phyloP scores from a whole-genome alignment of 2,329 filamentous ascomycete genomes.

The Aspergillus novofumigatus region DNA sequence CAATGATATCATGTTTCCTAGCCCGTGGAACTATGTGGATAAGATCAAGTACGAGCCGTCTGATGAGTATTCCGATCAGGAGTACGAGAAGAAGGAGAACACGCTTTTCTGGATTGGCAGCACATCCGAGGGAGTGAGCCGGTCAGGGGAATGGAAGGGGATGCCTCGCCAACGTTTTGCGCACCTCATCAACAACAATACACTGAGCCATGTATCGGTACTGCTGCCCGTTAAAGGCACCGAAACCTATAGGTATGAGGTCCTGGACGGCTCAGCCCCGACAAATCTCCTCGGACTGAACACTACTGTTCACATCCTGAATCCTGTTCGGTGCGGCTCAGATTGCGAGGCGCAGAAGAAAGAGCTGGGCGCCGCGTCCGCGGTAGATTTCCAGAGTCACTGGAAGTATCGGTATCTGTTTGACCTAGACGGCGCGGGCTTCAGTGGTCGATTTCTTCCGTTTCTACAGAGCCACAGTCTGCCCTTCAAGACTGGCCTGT shows the following conservation, averaged over 20 bases:
- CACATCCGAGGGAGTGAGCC: constrained; percentile 54
- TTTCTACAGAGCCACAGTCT: constrained; percentile 64
- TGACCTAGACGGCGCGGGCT: constrained; percentile 65
- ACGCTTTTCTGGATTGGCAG: constrained; percentile 72
- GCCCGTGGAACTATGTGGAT: constrained; percentile 58
- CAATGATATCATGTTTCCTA: constrained; percentile 71
- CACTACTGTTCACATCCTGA: constrained; percentile 56
- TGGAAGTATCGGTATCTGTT: constrained; percentile 68
- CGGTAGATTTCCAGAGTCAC: constrained; percentile 52
- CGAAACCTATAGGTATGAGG: constrained; percentile 53
- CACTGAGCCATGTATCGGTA: constrained; percentile 48
- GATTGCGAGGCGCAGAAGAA: constrained; percentile 50
- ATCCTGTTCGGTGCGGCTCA: constrained; percentile 52
- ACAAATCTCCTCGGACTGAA: constrained; percentile 50
- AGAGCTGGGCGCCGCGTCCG: constrained; percentile 49
- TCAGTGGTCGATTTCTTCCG: constrained; percentile 61
- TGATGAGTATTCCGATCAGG: constrained; percentile 47
- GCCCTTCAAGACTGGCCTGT: constrained; percentile 67
- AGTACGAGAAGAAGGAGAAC: constrained; percentile 60
- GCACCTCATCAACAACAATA: constrained; percentile 62
- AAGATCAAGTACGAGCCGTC: constrained; percentile 52
- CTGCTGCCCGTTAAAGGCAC: constrained; percentile 48
- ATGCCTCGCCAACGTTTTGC: constrained; percentile 68
- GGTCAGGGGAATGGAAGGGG: constrained; percentile 57
- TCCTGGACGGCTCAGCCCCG: constrained; percentile 39